Base-by-base conservation (phyloP, 371 early-diverging fungal species). In the Mucor circinelloides region DNA sequence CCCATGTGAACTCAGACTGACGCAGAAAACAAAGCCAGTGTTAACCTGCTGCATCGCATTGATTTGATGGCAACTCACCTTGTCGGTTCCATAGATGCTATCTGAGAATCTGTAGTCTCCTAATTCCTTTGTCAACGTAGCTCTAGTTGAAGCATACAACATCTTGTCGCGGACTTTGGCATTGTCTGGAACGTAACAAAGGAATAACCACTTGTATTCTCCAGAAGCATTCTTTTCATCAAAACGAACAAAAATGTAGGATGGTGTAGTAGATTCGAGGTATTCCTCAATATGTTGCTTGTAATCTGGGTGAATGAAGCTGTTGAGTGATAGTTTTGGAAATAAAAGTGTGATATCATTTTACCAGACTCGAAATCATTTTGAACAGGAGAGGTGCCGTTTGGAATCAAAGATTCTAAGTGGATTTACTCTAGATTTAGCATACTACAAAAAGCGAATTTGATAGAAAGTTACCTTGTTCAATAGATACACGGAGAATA, bases 131-230 rank as follows among this genome's bases (percentile, higher is more conserved):
- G 87, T 84, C 68, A 94, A 74, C 3, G 91, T 88, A 15, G 93
- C 91, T 50, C 90, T 85, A 5, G 93, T 88, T 5, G 94, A 87
- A 13, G 96, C 95, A 72, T 94, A 94, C 48, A 96, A 75, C 95
- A 95, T 96, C 78, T 96, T 95, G 60, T 93, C 91, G 19, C 95
- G 86, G 30, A 94, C 89, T 63, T 86, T 81, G 52, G 94, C 91
- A 58, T 83, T 54, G 67, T 94, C 95, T 17, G 96, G 95, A 3
- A 94, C 91, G 71, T 89, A 94, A 54, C 87, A 77, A 50, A 93
- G 71, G 34, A 94, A 84, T 32, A 94, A 71, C 94, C 94, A 95
- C 31, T 89, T 85, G 69, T 80, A 79, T 38, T 82, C 79, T 34
- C 82, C 84, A 28, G 78, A 52, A 15, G 54, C 25, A 8, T 70